Evolutionary conservation across 495 filamentous ascomycete species (phyloP).

Genomic region (Aspergillus ellipticus): DNA sequence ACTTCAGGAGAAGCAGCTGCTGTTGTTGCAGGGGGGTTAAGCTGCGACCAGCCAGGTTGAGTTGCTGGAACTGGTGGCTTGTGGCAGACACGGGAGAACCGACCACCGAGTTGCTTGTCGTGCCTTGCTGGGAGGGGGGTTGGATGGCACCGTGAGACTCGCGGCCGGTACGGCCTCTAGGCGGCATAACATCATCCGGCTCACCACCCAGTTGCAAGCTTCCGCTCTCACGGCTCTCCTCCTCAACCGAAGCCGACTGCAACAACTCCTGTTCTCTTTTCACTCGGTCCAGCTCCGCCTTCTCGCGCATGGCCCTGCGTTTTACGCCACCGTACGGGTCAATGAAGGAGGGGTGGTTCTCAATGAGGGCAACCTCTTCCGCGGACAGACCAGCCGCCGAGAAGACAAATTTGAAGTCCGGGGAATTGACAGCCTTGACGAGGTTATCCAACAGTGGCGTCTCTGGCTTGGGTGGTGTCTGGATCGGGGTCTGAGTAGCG

Average conservation of each 20-base stretch:
- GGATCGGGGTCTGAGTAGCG: constrained; percentile 14
- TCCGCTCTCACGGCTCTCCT: constrained; percentile 67
- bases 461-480: constrained; percentile 23
- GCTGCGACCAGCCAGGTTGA: constrained; percentile 61
- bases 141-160: constrained; percentile 60
- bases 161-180: constrained; percentile 46
- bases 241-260: constrained; percentile 46
- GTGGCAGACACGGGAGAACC: constrained; percentile 45
- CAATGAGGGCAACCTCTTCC: constrained; percentile 54
- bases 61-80: constrained; percentile 51
- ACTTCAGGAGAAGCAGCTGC: constrained; percentile 63
- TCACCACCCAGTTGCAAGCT: constrained; percentile 89
- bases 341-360: constrained; percentile 72
- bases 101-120: constrained; percentile 42
- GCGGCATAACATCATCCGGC: constrained; percentile 63
- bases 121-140: constrained; percentile 67
- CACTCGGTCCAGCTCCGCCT: constrained; percentile 57
- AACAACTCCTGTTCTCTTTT: constrained; percentile 59
- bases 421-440: constrained; percentile 52
- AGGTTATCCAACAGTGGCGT: constrained; percentile 42
- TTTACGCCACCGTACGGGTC: constrained; percentile 74
- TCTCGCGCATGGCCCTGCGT: constrained; percentile 67
- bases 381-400: constrained; percentile 44
- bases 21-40: constrained; percentile 81
- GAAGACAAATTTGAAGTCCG: constrained; percentile 61